phyloP scores from a whole-genome alignment of 805 yeast genomes.

The Nakazawaea sp. region DNA sequence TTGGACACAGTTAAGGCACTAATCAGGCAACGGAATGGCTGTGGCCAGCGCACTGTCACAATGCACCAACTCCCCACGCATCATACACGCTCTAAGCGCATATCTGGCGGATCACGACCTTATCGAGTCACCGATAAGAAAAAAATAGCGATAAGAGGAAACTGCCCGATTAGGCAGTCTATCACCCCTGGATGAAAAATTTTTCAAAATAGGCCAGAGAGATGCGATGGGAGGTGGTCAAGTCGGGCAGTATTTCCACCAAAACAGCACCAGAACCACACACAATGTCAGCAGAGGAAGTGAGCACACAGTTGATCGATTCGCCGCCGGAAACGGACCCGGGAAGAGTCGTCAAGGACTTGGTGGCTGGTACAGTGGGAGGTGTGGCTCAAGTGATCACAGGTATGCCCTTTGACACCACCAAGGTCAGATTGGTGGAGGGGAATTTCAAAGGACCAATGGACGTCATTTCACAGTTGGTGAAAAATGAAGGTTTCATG shows the following conservation, averaged over 20 bases:
- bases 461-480: conserved; percentile 67
- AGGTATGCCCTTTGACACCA: conserved; percentile 96
- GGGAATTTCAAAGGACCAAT: conserved; percentile 68
- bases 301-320: conserved; percentile 12
- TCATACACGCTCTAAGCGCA: no score
- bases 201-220: background rate
- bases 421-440: conserved; percentile 80
- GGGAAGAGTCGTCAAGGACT: conserved; percentile 59
- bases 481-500: conserved; percentile 72
- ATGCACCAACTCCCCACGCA: no score
- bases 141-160: no score
- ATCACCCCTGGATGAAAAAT: background rate
- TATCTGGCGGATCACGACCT: no score
- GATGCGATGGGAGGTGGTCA: background rate
- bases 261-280: background rate
- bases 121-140: no score
- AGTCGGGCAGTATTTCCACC: background rate
- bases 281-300: conserved; percentile 18
- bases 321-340: conserved; percentile 20
- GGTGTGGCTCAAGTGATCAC: conserved; percentile 93
- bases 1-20: no score
- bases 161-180: background rate
- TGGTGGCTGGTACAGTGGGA: conserved; percentile 88
- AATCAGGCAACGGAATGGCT: no score
- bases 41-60: no score